Base-by-base conservation (phyloP, 352 stramenopile species). In the Pythium dissotocum region DNA sequence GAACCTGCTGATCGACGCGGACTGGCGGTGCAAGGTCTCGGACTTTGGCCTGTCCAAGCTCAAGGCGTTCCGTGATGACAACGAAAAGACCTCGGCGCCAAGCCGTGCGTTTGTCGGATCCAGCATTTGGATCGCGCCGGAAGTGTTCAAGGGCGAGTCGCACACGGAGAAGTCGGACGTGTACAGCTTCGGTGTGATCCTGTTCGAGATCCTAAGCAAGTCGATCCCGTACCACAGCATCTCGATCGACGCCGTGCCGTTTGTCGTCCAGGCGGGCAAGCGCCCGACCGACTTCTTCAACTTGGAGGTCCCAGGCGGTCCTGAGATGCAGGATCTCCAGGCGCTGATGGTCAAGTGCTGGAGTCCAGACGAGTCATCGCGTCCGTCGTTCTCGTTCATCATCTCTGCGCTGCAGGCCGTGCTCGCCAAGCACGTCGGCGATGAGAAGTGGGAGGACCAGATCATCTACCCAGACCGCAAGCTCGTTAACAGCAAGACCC, bases 101-200 rank as follows among this genome's bases (percentile, higher is more conserved):
- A 83, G 65, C 7, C 85, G 85, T 2, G 72, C 82, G 6, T 94
- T 95, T 51, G 72, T 91, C n/a, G 90, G 89, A 40, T 97, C 90
- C 4, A 94, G 83, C 54, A 85, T 97, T 51, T 97, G 91, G 91
- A 97, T 97, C 72, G 89, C 91, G 1, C 90, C 91, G 0, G 89
- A 97, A 62, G 82, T 97, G 12, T 97, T 97, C 69, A 92, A 91
- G 58, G 91, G 90, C 16, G 77, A 94, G 61, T 70, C 79, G 28
- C 90, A 96, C 69, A 94, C 87, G 2, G 90, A 97, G 64, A 93
- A 96, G 68, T 86, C 89, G 9, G 90, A 97, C 60, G 87, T 95
- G n/a, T 95, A 89, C 77, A 92, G 82, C 78, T 95, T 93, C 51
- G 86, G 84, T n/a, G 75, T 95, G 55, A 88, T 95, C 59, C 48